These are phyloP conservation scores for Musa troglodytarum DNA, from an alignment of 176 grass and related monocot species.

Conservation along the genomic window DNA sequence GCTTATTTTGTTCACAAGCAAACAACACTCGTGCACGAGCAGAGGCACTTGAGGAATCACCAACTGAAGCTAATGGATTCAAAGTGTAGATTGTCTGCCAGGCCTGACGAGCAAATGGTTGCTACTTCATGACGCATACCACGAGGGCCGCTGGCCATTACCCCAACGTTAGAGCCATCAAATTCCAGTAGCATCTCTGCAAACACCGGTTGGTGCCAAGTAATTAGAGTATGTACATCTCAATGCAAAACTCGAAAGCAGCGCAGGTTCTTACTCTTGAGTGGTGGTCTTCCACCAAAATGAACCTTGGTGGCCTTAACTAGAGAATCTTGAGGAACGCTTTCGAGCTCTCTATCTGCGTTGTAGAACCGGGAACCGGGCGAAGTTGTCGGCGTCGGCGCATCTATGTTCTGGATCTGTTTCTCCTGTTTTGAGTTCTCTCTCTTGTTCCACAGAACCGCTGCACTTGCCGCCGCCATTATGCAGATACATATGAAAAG, in stretches of 20 bases:
- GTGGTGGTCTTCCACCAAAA: conserved; percentile 28
- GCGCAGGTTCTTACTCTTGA: conserved; percentile 29
- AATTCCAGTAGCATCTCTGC: conserved; percentile 34
- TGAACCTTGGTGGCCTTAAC: conserved; percentile 38
- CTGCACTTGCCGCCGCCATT: conserved; percentile 17
- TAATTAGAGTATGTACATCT: too few relatives aligned
- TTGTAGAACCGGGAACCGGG: conserved; percentile 25
- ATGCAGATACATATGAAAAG: conserved; percentile 33
- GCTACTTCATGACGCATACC: conserved; percentile 45
- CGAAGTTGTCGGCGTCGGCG: conserved; percentile 27
- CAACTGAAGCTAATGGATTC: conserved; percentile 52
- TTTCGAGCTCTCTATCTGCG: conserved; percentile 37
- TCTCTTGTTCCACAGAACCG: conserved; percentile 38
- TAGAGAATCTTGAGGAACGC: conserved; percentile 24
- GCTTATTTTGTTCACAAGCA: too few relatives aligned
- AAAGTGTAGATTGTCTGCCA: conserved; percentile 39
- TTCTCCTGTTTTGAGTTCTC: conserved; percentile 16
- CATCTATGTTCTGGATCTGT: conserved; percentile 33
- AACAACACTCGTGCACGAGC: too few relatives aligned
- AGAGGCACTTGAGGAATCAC: conserved; percentile 14
- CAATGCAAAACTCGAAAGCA: too few relatives aligned
- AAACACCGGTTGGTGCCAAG: neutral
- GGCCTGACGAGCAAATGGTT: conserved; percentile 26
- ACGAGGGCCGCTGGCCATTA: conserved; percentile 39
- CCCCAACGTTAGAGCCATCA: conserved; percentile 27